Conservation (phyloP, 192 early-diverging fungal species). For the Coemansia sp. region DNA sequence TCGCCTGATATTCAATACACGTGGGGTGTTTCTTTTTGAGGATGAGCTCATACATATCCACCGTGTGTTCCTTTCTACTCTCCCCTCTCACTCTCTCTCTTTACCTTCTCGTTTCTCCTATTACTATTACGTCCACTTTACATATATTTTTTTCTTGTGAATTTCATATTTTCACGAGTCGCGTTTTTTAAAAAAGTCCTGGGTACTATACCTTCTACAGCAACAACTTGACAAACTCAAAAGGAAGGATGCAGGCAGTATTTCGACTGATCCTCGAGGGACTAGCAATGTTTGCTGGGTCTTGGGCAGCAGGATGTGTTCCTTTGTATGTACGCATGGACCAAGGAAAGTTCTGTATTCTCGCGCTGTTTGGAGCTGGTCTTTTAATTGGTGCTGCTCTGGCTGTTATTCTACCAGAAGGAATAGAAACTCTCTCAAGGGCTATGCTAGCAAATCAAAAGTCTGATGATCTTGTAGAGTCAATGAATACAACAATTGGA, state of each 20-base stretch:
- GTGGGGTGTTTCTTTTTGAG: no score
- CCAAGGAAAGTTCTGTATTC: constrained; percentile 65
- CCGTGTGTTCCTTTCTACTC: no score
- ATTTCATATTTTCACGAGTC: neutral
- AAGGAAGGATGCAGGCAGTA: constrained; percentile 35
- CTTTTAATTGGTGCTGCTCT: constrained; percentile 89
- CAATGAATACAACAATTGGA: constrained; percentile 62
- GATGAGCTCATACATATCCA: no score
- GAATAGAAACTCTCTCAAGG: constrained; percentile 81
- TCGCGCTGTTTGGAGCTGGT: constrained; percentile 83
- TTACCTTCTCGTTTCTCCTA: neutral
- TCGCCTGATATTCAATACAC: no score
- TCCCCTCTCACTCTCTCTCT: neutral
- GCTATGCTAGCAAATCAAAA: constrained; percentile 22
- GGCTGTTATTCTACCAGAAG: constrained; percentile 94
- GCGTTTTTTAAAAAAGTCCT: neutral
- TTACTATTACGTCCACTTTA: constrained; percentile 1
- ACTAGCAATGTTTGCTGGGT: constrained; percentile 78
- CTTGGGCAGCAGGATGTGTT: constrained; percentile 82
- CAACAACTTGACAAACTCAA: neutral
- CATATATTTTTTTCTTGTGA: neutral
- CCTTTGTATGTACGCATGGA: constrained; percentile 81
- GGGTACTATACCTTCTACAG: no score
- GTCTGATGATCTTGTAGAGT: constrained; percentile 16
- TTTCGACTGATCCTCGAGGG: constrained; percentile 53